phyloP scores from a whole-genome alignment of 2,329 filamentous ascomycete species.

The Chrysoporthe cubensis region DNA sequence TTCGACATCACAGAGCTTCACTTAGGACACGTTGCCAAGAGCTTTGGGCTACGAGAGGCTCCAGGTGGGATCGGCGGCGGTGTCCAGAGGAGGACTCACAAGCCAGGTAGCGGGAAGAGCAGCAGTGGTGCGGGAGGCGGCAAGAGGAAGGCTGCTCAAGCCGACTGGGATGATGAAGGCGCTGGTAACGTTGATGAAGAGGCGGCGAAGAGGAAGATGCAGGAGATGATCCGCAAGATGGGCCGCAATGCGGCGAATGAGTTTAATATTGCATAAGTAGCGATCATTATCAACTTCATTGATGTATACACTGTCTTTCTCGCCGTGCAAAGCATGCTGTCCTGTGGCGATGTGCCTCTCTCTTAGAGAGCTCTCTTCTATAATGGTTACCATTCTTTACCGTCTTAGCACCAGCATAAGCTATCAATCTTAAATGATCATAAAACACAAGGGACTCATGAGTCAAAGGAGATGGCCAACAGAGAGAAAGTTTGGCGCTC shows the following conservation, averaged over 20 bases:
- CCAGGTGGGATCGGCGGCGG: constrained; percentile 78
- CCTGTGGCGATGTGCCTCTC: neutral
- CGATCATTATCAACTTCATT: neutral
- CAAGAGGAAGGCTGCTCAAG: constrained; percentile 35
- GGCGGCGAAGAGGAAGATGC: constrained; percentile 66
- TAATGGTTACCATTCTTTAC: neutral
- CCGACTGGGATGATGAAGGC: constrained; percentile 46
- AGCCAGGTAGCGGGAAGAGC: constrained; percentile 43
- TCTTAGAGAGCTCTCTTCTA: neutral
- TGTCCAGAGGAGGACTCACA: constrained; percentile 49
- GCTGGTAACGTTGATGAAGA: constrained; percentile 55
- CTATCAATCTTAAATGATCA: no score
- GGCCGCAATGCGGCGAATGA: constrained; percentile 56
- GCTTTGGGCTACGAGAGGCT: constrained; percentile 85
- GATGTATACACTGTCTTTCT: neutral
- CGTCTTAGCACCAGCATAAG: no score
- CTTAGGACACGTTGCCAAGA: constrained; percentile 91
- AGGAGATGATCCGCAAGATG: constrained; percentile 62
- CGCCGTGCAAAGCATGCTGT: neutral
- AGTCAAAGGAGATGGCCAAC: no score
- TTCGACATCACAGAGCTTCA: constrained; percentile 94
- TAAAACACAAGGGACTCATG: no score
- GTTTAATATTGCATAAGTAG: constrained; percentile 62
- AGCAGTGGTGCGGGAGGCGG: constrained; percentile 22
- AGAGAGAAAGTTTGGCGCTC: no score